phyloP scores from a whole-genome alignment of 192 early-diverging fungal genomes.

The Gryganskiella cystojenkinii region DNA sequence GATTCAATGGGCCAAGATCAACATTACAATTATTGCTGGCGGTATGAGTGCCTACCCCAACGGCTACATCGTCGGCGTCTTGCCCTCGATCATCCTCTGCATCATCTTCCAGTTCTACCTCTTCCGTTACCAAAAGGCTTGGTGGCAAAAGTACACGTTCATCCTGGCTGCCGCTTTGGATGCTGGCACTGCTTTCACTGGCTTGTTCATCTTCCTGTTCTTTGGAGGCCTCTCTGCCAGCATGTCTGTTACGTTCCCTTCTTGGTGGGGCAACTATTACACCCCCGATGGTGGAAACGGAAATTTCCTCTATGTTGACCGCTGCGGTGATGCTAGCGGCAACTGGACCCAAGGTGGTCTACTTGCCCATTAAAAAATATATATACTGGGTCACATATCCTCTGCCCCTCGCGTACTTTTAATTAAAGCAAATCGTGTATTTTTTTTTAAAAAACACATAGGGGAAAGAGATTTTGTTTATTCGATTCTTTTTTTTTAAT shows the following conservation, averaged over 20 bases:
- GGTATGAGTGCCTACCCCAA: conserved; percentile 61
- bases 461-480: too few species aligned
- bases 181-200: conserved; percentile 62
- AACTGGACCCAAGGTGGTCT: conserved; percentile 22
- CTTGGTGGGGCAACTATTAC: conserved; percentile 37
- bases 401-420: too few species aligned
- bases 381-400: neutral
- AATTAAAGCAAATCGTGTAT: too few species aligned
- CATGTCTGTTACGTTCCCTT: neutral
- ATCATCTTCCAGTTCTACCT: conserved; percentile 63
- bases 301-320: conserved; percentile 17
- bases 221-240: conserved; percentile 56
- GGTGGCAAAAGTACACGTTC: conserved; percentile 76
- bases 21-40: conserved; percentile 63
- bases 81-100: conserved; percentile 9
- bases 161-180: conserved; percentile 74
- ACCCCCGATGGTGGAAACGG: neutral
- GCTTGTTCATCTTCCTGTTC: conserved; percentile 60
- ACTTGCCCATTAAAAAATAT: too few species aligned
- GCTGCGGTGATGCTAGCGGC: conserved; percentile 25
- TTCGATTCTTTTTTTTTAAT: too few species aligned
- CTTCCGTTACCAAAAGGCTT: conserved; percentile 53
- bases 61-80: conserved; percentile 53
- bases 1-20: conserved; percentile 46
- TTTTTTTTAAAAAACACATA: too few species aligned